Evolutionary conservation across 2,329 filamentous ascomycete species (phyloP).

Genomic region (Canariomyces notabilis): DNA sequence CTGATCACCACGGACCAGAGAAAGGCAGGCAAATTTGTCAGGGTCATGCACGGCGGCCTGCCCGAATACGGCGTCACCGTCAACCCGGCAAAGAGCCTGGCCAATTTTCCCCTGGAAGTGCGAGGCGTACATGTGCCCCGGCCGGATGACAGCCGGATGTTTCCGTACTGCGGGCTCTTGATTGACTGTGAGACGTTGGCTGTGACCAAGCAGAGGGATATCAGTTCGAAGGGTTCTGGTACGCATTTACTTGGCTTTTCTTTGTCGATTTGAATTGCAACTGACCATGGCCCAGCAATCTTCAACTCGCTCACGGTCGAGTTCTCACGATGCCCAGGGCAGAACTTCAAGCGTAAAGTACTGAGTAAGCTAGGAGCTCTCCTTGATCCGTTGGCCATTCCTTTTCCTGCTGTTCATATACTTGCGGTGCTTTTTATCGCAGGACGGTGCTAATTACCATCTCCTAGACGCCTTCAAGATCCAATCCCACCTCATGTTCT

Average conservation of each 20-base stretch:
- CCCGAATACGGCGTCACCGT: slow-evolving; percentile 76
- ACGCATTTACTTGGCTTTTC: slow-evolving; percentile 27
- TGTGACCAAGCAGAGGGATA: slow-evolving; percentile 63
- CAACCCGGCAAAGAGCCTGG: slow-evolving; percentile 71
- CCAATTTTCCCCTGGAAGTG: slow-evolving; percentile 70
- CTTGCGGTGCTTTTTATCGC: background rate
- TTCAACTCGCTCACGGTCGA: slow-evolving; percentile 77
- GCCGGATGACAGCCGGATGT: slow-evolving; percentile 40
- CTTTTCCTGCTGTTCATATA: no score
- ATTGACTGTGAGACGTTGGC: slow-evolving; percentile 73
- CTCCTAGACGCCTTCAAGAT: slow-evolving; percentile 65
- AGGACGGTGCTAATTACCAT: background rate
- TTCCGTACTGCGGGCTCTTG: slow-evolving; percentile 82
- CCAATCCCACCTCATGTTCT: slow-evolving; percentile 78
- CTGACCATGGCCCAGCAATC: slow-evolving; percentile 39
- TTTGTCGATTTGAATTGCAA: slow-evolving; percentile 8
- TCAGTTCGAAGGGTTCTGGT: slow-evolving; percentile 47
- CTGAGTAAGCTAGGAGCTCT: slow-evolving; percentile 48
- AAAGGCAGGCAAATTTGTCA: slow-evolving; percentile 68
- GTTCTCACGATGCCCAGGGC: slow-evolving; percentile 64
- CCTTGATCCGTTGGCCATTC: background rate
- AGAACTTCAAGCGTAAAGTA: slow-evolving; percentile 74
- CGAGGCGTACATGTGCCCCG: slow-evolving; percentile 48
- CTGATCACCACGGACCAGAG: slow-evolving; percentile 67
- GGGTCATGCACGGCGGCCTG: slow-evolving; percentile 73